Base-by-base conservation (phyloP, 176 grass and related monocot species). In the Musa troglodytarum region DNA sequence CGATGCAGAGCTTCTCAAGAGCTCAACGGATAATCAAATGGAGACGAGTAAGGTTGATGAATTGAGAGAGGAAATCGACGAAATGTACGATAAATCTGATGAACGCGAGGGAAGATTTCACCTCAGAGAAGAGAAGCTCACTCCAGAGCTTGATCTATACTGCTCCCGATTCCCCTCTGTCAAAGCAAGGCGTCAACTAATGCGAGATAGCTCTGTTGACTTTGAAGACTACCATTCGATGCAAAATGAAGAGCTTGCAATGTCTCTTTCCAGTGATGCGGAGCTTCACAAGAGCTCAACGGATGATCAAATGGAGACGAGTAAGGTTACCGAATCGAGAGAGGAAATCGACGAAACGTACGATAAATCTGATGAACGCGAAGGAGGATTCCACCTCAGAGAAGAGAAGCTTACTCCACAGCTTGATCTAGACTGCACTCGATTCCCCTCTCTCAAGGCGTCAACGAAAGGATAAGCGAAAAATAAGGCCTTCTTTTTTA, bases 21-120 rank as follows among this genome's bases (percentile, higher is more conserved):
- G 83, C 73, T 71, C 73, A 54, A 17, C 50, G 23, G 86, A 28
- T 52, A 81, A 69, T 76, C 80, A 55, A 23, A 80, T 79, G 1
- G 87, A 91, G 86, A 93, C 93, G 79, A 85, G 78, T 62, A 97
- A 79, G 19, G 86, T 97, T 34, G 86, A 93, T 69, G 84, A 87
- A 61, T 61, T 91, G 49, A 87, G 79, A 83, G 83, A 69, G 1
- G 89, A 90, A 52, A 88, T 97, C 15, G 81, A 80, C 71, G 75
- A 93, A 75, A 52, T 91, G 59, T 93, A 93, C 68, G 71, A 49
- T 49, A 22, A 22, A 22, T 22, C 22, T 22, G 22, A 22, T 0
- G 22, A 22, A 22, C 22, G 22, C 22, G 22, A 85, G 72, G 71
- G 70, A 54, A 78, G 25, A 68, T 9, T 54, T 11, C 63, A n/a